These are phyloP conservation scores for Rhodotorula sp. DNA, from an alignment of 1,284 basidiomycete species.

Conservation along the genomic window DNA sequence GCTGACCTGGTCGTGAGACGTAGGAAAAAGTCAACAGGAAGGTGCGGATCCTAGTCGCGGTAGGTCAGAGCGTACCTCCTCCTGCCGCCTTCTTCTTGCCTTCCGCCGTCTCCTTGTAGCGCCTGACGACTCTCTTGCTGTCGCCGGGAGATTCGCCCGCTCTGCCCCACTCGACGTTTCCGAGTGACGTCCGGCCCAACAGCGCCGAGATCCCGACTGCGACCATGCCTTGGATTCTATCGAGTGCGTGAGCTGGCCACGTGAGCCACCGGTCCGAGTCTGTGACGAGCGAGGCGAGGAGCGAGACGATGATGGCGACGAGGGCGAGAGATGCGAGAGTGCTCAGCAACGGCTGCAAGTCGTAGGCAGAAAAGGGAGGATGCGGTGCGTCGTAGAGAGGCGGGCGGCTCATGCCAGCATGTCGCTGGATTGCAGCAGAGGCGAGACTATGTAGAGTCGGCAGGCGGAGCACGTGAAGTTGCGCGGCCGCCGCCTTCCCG, in stretches of 20 bases:
- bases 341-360: constrained; percentile 15
- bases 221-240: constrained; percentile 9
- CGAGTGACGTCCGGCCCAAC: constrained; percentile 8
- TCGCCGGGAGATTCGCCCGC: neutral
- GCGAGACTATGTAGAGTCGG: neutral
- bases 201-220: constrained; percentile 12
- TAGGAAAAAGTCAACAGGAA: neutral
- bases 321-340: neutral
- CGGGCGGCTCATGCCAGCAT: constrained; percentile 1
- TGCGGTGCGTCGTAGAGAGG: neutral
- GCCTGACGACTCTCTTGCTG: neutral
- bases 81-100: neutral
- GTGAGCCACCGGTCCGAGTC: neutral
- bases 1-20: constrained; percentile 48
- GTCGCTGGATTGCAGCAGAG: neutral
- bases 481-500: no score
- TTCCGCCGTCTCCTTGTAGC: constrained; percentile 15
- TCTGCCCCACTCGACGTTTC: constrained; percentile 18
- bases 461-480: neutral
- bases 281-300: neutral
- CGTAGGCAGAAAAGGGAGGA: neutral
- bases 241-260: neutral
- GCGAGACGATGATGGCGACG: neutral
- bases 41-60: no score
- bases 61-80: neutral